Evolutionary conservation across 208 protist genomes (phyloP).

Genomic region (Zelonia costaricensis): DNA sequence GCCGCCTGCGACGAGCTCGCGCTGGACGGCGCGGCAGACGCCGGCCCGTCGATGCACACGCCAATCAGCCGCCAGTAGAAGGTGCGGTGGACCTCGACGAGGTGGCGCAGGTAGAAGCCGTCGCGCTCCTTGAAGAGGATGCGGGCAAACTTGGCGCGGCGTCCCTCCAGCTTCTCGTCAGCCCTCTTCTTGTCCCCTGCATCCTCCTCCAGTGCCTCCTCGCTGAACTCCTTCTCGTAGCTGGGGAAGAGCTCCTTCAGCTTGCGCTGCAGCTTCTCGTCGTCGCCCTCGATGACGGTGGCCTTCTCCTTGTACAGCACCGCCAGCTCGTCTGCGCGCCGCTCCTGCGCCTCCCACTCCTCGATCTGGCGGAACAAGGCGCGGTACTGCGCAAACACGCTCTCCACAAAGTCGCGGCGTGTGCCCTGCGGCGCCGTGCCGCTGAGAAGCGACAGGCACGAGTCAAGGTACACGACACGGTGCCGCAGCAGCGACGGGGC

Average conservation of each 20-base stretch:
- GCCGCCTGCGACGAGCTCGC: constrained; percentile 4
- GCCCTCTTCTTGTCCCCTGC: constrained; percentile 25
- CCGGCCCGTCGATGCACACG: constrained; percentile 15
- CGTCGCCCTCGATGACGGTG: constrained; percentile 89
- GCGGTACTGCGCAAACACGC: constrained; percentile 65
- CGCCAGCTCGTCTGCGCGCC: constrained; percentile 68
- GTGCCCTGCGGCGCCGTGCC: constrained; percentile 47
- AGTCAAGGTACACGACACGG: constrained; percentile 76
- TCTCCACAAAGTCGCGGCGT: constrained; percentile 59
- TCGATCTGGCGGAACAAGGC: constrained; percentile 70
- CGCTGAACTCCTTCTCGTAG: constrained; percentile 91
- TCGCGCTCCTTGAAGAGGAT: constrained; percentile 75
- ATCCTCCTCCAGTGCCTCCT: constrained; percentile 38
- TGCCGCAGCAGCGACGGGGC: constrained; percentile 40
- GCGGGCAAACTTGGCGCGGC: constrained; percentile 67
- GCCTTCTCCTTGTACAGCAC: constrained; percentile 93
- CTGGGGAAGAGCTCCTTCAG: constrained; percentile 93
- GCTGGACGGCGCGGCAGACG: neutral
- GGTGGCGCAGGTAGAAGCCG: constrained; percentile 64
- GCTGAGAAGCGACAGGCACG: constrained; percentile 64
- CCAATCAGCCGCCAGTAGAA: constrained; percentile 72
- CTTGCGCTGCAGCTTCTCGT: constrained; percentile 87
- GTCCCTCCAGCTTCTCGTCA: constrained; percentile 31
- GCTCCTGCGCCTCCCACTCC: constrained; percentile 80
- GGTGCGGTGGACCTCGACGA: constrained; percentile 66